These are phyloP conservation scores for Hymenoscyphus linearis DNA, from an alignment of 2,329 filamentous ascomycete species.

Conservation along the genomic window DNA sequence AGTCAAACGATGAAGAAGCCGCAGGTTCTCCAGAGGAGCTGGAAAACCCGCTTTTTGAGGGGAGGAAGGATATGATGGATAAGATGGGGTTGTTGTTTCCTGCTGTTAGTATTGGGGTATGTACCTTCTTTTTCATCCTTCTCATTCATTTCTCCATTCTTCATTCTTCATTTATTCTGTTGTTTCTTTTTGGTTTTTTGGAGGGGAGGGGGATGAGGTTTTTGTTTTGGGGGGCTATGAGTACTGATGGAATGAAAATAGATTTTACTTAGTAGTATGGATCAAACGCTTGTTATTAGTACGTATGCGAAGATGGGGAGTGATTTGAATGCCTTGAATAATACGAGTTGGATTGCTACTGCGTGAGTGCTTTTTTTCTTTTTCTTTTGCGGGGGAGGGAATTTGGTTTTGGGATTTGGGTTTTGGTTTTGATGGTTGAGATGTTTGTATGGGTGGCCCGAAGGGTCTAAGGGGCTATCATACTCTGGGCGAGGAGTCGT, in stretches of 20 bases:
- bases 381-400: no score
- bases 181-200: neutral
- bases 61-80: constrained; percentile 29
- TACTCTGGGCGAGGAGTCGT: no score
- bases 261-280: constrained; percentile 68
- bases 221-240: neutral
- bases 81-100: constrained; percentile 55
- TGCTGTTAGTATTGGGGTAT: constrained; percentile 56
- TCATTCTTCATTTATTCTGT: neutral
- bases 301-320: constrained; percentile 74
- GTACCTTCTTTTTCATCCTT: constrained; percentile 21
- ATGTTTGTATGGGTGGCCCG: no score
- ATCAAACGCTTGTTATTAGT: constrained; percentile 73
- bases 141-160: neutral
- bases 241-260: constrained; percentile 28
- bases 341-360: constrained; percentile 70
- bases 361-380: constrained; percentile 30
- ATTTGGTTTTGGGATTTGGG: no score
- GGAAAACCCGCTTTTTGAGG: constrained; percentile 22
- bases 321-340: constrained; percentile 68
- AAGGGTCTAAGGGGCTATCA: no score
- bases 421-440: no score
- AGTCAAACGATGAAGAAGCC: constrained; percentile 15
- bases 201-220: neutral
- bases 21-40: constrained; percentile 11